Conservation (phyloP, 805 yeast species). For the Wickerhamiella slavikovae region DNA sequence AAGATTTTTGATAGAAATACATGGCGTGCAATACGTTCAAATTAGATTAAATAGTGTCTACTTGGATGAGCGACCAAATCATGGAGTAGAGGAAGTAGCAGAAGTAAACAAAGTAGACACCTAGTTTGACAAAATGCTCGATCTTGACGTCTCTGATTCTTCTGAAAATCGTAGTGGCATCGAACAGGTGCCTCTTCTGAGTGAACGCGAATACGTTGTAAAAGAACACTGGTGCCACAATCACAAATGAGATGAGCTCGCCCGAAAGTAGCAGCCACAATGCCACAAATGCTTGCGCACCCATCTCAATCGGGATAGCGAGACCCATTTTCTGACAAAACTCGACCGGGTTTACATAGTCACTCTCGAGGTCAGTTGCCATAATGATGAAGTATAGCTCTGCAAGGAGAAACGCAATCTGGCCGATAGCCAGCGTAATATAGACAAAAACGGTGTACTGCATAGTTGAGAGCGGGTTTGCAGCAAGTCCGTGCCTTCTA, state of each 20-base stretch:
- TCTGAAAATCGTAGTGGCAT: constrained; percentile 95
- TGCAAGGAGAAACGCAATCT: constrained; percentile 10
- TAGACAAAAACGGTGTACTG: constrained; percentile 3
- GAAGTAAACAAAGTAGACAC: constrained; percentile 77
- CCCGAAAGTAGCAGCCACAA: constrained; percentile 62
- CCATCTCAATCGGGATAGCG: constrained; percentile 51
- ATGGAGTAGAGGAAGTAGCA: constrained; percentile 93
- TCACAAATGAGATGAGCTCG: constrained; percentile 72
- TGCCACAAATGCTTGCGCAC: constrained; percentile 45
- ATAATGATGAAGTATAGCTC: constrained; percentile 12
- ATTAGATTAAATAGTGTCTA: too few relatives aligned
- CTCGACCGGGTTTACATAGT: constrained; percentile 93
- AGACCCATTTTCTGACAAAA: constrained; percentile 78
- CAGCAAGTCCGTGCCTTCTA: too few relatives aligned
- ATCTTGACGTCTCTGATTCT: constrained; percentile 80
- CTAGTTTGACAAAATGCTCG: constrained; percentile 75
- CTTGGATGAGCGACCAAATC: constrained; percentile 31
- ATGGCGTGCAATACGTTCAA: too few relatives aligned
- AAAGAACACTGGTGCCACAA: constrained; percentile 68
- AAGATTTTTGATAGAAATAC: too few relatives aligned
- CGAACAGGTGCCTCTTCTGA: constrained; percentile 67
- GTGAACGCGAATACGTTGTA: constrained; percentile 65
- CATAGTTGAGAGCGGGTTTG: too few relatives aligned
- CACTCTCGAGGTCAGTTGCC: constrained; percentile 30
- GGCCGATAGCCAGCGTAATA: constrained; percentile 8